A percentile compares a stretch with the other conserved stretches of the same genome.
Conservation (phyloP, 768 basidiomycete species). For the Trametes gibbosa region DNA sequence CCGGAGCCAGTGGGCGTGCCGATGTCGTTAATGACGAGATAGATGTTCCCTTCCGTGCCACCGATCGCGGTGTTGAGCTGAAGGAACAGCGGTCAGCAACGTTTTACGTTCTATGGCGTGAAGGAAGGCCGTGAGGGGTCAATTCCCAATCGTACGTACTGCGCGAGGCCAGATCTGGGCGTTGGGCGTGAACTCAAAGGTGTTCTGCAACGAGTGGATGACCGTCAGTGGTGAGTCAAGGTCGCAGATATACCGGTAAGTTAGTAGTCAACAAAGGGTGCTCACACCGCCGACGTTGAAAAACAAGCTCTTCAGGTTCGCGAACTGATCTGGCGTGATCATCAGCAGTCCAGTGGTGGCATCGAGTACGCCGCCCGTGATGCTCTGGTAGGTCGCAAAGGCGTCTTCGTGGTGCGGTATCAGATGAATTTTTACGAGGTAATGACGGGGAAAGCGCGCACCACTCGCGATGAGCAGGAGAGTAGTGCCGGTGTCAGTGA, state of each 20-base stretch:
- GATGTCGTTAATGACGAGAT: constrained; percentile 37
- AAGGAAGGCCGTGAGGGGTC: no score
- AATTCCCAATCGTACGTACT: constrained; percentile 11
- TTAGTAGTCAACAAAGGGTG: not conserved
- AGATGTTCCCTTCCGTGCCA: constrained; percentile 40
- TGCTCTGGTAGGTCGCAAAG: constrained; percentile 23
- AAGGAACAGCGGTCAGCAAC: not conserved
- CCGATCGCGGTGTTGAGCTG: constrained; percentile 57
- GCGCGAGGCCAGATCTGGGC: constrained; percentile 65
- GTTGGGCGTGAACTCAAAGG: constrained; percentile 56
- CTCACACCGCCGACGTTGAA: constrained; percentile 21
- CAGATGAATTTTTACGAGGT: no score
- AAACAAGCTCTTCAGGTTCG: constrained; percentile 22
- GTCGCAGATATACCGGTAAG: no score
- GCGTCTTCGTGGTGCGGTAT: no score
- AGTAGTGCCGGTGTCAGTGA: constrained; percentile 49
- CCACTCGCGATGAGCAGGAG: constrained; percentile 46
- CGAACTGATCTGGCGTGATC: constrained; percentile 22
- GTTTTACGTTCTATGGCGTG: no score
- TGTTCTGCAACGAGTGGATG: constrained; percentile 31
- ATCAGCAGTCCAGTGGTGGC: constrained; percentile 19
- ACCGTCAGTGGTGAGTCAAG: no score
- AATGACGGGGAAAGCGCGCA: not conserved
- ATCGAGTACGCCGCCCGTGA: constrained; percentile 19
- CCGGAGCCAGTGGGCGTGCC: constrained; percentile 43